Base-by-base conservation (phyloP, 805 yeast species). In the Nakazawaea wyomingensis region DNA sequence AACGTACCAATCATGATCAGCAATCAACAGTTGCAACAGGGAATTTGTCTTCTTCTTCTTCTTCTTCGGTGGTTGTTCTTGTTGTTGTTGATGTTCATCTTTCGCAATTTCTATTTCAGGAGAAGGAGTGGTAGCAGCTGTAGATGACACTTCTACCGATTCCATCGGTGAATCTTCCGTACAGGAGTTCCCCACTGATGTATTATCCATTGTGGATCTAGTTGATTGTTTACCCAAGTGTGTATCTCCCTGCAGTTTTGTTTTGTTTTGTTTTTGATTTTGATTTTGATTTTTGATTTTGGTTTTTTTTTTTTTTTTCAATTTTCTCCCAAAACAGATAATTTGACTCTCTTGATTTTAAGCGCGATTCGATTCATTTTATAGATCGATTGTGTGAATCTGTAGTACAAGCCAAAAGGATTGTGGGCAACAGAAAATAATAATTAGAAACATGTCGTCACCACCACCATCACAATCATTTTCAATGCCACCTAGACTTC, bases 1-100 rank as follows among this genome's bases (percentile, higher is more conserved):
- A 22, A 51, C 48, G 39, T 56, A 57, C 64, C 64, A 60, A 30
- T 54, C 56, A 8, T 59, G 51, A 38, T 55, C 59, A 3, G 48
- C 58, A 11, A 58, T 21, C 6, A 55, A 43, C 29, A 33, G 33
- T 4, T 44, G 50, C 34, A 56, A 41, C 16, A 16, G 31, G 3
- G 38, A 35, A 10, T 13, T 34, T 35, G 16, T 27, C 30, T 37
- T 34, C 22, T 22, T 34, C 28, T 31, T 34, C 28, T 31, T 42
- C 43, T 34, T 41, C 35, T 24, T 35, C 26, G 14, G 18, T 14
- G 29, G n/a, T 17, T n/a, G 30, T 28, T 34, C 28, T 26, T 32
- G 24, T 17, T 29, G 19, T 11, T 28, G 6, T 27, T n/a, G 13
- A 16, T 34, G n/a, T 29, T 33, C n/a, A 24, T 29, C 6, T 14